Evolutionary conservation across 805 yeast genomes (phyloP).

Genomic region (Candida ortonii): DNA sequence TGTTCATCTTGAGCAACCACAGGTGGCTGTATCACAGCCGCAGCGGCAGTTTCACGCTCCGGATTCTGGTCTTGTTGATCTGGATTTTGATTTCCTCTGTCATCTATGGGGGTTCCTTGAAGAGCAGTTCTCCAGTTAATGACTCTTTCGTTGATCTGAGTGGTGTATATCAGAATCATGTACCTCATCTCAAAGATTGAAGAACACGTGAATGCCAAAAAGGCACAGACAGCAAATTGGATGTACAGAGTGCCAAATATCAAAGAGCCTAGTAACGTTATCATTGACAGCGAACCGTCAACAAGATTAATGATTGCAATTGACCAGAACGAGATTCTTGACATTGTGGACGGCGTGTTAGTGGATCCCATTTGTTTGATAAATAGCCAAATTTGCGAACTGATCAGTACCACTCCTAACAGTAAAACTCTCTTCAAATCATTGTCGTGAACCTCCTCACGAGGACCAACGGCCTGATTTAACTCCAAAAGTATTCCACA

Average conservation of each 20-base stretch:
- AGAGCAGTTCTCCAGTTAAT: conserved; percentile 64
- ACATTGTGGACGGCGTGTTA: conserved; percentile 76
- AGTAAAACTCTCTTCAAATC: conserved; percentile 41
- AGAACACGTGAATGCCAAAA: conserved; percentile 65
- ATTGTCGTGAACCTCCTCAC: conserved; percentile 44
- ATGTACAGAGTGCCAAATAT: conserved; percentile 56
- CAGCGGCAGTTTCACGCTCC: conserved; percentile 22
- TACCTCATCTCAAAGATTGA: conserved; percentile 75
- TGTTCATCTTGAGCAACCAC: conserved; percentile 46
- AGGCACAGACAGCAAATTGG: conserved; percentile 66
- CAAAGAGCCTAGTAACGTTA: conserved; percentile 57
- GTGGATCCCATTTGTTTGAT: conserved; percentile 68
- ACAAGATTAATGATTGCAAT: conserved; percentile 59
- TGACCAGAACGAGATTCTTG: conserved; percentile 69
- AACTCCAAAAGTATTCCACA: conserved; percentile 62
- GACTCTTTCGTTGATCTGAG: conserved; percentile 71
- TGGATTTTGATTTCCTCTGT: conserved; percentile 20
- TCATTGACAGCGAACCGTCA: conserved; percentile 68
- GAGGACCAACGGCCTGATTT: conserved; percentile 48
- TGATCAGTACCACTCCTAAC: conserved; percentile 43
- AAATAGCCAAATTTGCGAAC: conserved; percentile 53
- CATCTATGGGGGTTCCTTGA: conserved; percentile 54
- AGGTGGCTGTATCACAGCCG: conserved; percentile 20
- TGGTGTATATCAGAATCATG: conserved; percentile 59
- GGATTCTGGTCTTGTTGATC: conserved; percentile 13